These are phyloP conservation scores for Ophiostoma himal-ulmi DNA, from an alignment of 2,329 filamentous ascomycete genomes.

Conservation along the genomic window DNA sequence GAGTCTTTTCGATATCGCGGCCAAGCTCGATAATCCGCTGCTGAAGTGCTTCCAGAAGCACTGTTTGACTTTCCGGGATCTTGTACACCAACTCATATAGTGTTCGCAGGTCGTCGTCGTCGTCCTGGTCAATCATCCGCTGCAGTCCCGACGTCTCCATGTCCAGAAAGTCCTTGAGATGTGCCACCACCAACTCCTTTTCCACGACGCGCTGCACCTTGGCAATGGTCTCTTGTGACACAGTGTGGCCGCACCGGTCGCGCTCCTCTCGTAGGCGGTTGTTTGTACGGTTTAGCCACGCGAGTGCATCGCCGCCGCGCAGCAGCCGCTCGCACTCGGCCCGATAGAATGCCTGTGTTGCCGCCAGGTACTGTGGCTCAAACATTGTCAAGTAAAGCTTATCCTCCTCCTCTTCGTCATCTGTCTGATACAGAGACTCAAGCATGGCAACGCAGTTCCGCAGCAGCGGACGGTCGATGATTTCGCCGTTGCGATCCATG, in stretches of 20 bases:
- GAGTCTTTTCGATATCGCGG: conserved; percentile 67
- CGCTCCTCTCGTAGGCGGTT: conserved; percentile 72
- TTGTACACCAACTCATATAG: conserved; percentile 73
- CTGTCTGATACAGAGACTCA: conserved; percentile 76
- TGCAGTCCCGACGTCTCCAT: conserved; percentile 79
- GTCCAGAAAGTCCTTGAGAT: conserved; percentile 74
- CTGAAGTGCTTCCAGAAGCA: conserved; percentile 66
- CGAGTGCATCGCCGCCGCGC: conserved; percentile 69
- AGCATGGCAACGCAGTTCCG: conserved; percentile 85
- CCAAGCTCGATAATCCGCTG: conserved; percentile 74
- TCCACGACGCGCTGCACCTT: conserved; percentile 77
- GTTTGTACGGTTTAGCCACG: conserved; percentile 72
- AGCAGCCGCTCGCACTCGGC: conserved; percentile 69
- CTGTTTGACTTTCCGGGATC: conserved; percentile 67
- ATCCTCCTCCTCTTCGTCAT: conserved; percentile 68
- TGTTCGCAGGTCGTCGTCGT: conserved; percentile 68
- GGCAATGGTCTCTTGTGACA: conserved; percentile 64
- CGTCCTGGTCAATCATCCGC: conserved; percentile 89
- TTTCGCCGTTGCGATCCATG: conserved; percentile 85
- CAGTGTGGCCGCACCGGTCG: conserved; percentile 74
- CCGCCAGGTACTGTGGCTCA: conserved; percentile 67
- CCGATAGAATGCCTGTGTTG: conserved; percentile 68
- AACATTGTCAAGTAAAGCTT: conserved; percentile 82
- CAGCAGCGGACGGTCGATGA: conserved; percentile 76
- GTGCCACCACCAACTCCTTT: conserved; percentile 67